Evolutionary conservation across 1,284 basidiomycete genomes (phyloP).

Genomic region (Quambalaria eucalypti): DNA sequence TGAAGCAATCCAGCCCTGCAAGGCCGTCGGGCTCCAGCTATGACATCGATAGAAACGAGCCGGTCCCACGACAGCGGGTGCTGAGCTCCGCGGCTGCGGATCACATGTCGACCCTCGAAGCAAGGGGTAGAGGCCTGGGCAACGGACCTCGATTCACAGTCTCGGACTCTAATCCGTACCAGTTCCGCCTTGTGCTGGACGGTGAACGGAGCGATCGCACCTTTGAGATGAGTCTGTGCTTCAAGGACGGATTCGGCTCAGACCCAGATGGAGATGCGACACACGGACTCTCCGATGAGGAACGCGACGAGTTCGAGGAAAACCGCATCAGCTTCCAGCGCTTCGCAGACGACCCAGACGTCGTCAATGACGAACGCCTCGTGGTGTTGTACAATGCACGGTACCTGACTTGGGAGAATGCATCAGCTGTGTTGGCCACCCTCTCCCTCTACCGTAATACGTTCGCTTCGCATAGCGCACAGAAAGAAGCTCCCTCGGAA

Average conservation of each 20-base stretch:
- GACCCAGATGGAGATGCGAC: slow-evolving; percentile 11
- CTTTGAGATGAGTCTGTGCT: slow-evolving; percentile 50
- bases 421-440: slow-evolving; percentile 51
- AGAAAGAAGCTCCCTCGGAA: slow-evolving; percentile 38
- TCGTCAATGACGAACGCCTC: slow-evolving; percentile 52
- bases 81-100: background rate
- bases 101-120: background rate
- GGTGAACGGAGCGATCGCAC: slow-evolving; percentile 45
- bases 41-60: background rate
- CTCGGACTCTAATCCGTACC: slow-evolving; percentile 50
- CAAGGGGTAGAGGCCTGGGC: background rate
- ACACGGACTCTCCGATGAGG: slow-evolving; percentile 42
- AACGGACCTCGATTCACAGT: slow-evolving; percentile 17
- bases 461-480: slow-evolving; percentile 8
- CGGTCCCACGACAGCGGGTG: background rate
- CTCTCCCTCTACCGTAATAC: slow-evolving; percentile 41
- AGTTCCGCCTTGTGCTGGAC: slow-evolving; percentile 50
- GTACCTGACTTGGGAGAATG: slow-evolving; percentile 53
- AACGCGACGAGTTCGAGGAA: slow-evolving; percentile 47
- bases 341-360: slow-evolving; percentile 50
- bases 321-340: slow-evolving; percentile 51
- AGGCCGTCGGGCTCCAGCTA: no score
- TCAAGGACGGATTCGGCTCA: slow-evolving; percentile 15
- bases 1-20: no score
- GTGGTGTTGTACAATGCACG: slow-evolving; percentile 51